Percentiles rank a stretch among this genome's conserved stretches.
Conservation (phyloP, 2,329 filamentous ascomycete genomes). For the Colletotrichum sp. region DNA sequence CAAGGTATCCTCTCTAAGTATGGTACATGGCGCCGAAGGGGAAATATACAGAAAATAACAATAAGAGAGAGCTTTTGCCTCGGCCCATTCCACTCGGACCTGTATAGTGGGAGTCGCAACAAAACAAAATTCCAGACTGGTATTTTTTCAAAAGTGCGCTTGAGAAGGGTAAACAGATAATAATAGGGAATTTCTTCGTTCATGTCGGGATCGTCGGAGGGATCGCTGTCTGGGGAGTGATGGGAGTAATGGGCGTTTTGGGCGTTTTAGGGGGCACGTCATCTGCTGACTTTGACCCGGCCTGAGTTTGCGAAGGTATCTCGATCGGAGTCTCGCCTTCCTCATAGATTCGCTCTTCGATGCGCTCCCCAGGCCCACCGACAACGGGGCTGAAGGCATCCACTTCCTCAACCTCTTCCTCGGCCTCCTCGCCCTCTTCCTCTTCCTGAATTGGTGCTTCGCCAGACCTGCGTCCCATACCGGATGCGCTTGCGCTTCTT, state of each 20-base stretch:
- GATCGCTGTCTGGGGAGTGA: background rate
- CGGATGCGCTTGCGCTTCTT: constrained; percentile 67
- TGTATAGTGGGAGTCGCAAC: background rate
- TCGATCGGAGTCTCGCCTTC: constrained; percentile 22
- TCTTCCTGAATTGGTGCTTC: constrained; percentile 78
- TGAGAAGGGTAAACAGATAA: background rate
- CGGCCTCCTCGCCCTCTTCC: constrained; percentile 53
- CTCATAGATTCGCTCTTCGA: constrained; percentile 48
- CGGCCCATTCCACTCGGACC: background rate
- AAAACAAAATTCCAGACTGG: background rate
- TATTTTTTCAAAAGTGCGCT: background rate
- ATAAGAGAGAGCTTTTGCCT: constrained; percentile 9
- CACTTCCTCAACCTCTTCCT: constrained; percentile 61
- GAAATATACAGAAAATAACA: constrained; percentile 6
- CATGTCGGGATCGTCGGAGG: background rate
- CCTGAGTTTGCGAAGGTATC: background rate
- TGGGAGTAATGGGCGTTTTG: background rate
- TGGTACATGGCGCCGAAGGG: constrained; percentile 14
- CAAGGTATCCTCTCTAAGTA: constrained; percentile 21
- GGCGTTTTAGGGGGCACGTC: background rate
- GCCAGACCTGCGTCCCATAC: constrained; percentile 70
- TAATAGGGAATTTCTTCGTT: background rate
- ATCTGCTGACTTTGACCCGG: background rate
- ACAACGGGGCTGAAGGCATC: constrained; percentile 62
- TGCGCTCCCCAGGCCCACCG: constrained; percentile 45